Evolutionary conservation across 176 grass and related monocot species (phyloP), one percentile per base, ranked within the genome.

Genomic region (Oryza meridionalis): DNA sequence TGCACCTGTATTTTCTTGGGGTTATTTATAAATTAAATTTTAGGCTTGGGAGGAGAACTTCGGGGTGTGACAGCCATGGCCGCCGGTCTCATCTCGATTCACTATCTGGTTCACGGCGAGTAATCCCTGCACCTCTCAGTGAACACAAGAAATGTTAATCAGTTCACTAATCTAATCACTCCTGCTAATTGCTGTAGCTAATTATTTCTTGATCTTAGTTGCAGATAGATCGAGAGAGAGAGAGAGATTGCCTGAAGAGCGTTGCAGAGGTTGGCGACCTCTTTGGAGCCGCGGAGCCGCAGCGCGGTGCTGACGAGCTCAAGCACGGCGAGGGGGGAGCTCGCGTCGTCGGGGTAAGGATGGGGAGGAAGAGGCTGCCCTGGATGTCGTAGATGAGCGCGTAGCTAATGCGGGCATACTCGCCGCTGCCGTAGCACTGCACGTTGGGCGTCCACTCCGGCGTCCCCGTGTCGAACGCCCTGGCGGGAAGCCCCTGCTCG

Each of bases 381-480:
- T 90, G 89, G 53, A 98, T 92, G 44, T 98, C 89, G 86, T 95
- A 92, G 86, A 88, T 91, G 73, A 96, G 89, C 35, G 96, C 96
- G 87, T 98, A 90, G 62, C 33, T 91, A 83, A 93, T 92, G 49
- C 93, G 91, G n/a, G 90, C 89, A 81, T 98, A 98, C 89, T 98
- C 96, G 77, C 87, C 90, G 49, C 55, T 86, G 83, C 93, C 91
- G 70, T 98, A 98, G 72, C 85, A 93, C 87, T 98, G 93, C 31
- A 98, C 96, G 89, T 98, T 88, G 26, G 96, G 96, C 1, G 96
- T 95, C 93, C 96, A 98, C 79, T 98, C 96, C 10, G 93, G 96
- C 85, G 86, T 75, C 32, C 82, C 89, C 53, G 92, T 87, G 65
- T 86, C 87, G 81, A 90, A 98, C 8, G 93, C 96, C 83, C 93